Base-by-base conservation (phyloP, 345 rosid species). In the Clausena lansium region DNA sequence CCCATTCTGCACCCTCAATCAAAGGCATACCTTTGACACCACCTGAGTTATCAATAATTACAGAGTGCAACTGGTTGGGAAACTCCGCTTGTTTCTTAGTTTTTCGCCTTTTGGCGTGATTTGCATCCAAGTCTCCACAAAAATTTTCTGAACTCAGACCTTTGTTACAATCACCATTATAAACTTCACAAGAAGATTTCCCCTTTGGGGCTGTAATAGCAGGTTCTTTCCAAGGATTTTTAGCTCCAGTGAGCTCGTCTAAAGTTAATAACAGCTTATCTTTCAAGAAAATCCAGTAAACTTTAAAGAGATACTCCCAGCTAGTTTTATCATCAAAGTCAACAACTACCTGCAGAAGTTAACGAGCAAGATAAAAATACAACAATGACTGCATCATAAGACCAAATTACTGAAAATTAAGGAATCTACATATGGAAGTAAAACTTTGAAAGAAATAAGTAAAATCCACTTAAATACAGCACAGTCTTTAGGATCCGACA, bases 231-330 rank as follows among this genome's bases (percentile, higher is more conserved):
- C 95, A 89, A 24, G 95, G 98, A 82, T 86, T 90, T 88, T 87
- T 90, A 71, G 95, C 97, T 77, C 80, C 85, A n/a, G 85, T 85
- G 79, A 96, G 89, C 83, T 94, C 98, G 50, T 82, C 89, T 66
- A 87, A 50, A 73, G 94, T 91, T 81, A 96, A 85, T 67, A 88
- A 88, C 68, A 90, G 86, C 72, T 90, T 88, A 76, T 84, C 93
- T 90, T 94, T 96, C 78, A 92, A 79, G 76, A 73, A 84, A 74
- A 85, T 76, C 99, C 99, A 96, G 80, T 96, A 96, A 28, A 90
- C 88, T 86, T 94, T 96, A 85, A 96, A 96, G 68, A 96, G 93
- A 91, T 92, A 96, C 85, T 96, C 98, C 98, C 98, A 96, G 88
- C 98, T 96, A 80, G 83, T 86, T 83, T 87, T 86, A 82, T 96